phyloP scores from a whole-genome alignment of 306 rosid genomes.

The Myrica gale region DNA sequence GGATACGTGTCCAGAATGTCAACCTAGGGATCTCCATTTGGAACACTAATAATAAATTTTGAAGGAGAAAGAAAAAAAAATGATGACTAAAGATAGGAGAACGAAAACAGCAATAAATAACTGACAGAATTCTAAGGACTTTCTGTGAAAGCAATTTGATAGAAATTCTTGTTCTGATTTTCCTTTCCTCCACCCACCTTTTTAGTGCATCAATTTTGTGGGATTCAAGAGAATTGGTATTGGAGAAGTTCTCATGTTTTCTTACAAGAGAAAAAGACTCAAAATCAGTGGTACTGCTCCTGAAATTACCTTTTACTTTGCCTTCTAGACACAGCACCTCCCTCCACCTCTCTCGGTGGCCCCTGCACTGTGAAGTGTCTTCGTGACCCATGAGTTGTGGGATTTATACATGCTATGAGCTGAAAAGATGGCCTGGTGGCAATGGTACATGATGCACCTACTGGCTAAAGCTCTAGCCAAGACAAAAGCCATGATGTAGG shows the following conservation, averaged over 20 bases:
- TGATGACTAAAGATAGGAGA: background rate
- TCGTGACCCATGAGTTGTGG: slow-evolving; percentile 5
- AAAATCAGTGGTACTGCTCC: background rate
- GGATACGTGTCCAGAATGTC: background rate
- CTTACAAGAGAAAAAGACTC: no score
- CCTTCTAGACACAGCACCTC: slow-evolving; percentile 22
- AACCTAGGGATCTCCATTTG: background rate
- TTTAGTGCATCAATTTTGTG: no score
- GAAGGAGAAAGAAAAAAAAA: no score
- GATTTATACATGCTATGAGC: slow-evolving; percentile 16
- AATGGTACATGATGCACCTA: slow-evolving; percentile 16
- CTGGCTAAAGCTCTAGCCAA: slow-evolving; percentile 22
- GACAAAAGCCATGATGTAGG: slow-evolving; percentile 26
- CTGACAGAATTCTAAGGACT: background rate
- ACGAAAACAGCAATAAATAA: background rate
- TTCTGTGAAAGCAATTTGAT: background rate
- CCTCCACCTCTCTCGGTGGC: slow-evolving; percentile 22
- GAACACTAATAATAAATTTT: background rate
- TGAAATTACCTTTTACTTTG: slow-evolving; percentile 21
- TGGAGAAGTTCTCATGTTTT: no score
- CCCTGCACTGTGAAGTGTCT: slow-evolving; percentile 14
- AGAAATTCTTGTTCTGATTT: background rate
- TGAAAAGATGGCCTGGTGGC: slow-evolving; percentile 12
- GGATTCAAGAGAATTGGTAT: no score
- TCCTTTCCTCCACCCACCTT: background rate